A percentile compares a stretch with the other conserved stretches of the same genome.
phyloP scores from a whole-genome alignment of 108 stramenopile species.

The Cyclotella atomus region DNA sequence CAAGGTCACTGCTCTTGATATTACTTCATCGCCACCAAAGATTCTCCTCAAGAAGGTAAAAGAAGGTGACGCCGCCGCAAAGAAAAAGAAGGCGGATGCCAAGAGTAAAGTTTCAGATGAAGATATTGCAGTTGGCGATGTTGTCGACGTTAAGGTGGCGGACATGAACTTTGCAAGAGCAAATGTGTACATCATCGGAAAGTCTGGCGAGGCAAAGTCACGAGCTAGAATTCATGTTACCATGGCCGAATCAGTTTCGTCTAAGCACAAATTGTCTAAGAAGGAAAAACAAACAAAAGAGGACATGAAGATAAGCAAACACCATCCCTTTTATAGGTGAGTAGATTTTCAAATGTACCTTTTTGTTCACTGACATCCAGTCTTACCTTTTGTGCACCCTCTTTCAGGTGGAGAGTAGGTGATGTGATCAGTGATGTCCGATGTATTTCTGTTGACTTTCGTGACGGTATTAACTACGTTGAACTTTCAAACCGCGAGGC shows the following conservation, averaged over 20 bases:
- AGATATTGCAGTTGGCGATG: constrained; percentile 62
- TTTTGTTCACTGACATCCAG: not conserved
- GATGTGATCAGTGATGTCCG: constrained; percentile 52
- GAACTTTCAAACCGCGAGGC: constrained; percentile 55
- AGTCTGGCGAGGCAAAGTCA: constrained; percentile 29
- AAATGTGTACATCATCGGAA: constrained; percentile 54
- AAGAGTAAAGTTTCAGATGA: constrained; percentile 16
- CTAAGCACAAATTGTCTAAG: constrained; percentile 40
- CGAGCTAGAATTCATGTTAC: constrained; percentile 70
- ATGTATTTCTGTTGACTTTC: constrained; percentile 56
- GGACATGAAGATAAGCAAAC: constrained; percentile 53
- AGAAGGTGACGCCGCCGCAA: constrained; percentile 31
- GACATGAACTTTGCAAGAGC: constrained; percentile 60
- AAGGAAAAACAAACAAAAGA: constrained; percentile 44
- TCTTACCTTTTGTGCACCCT: not conserved
- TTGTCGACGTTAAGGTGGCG: constrained; percentile 30
- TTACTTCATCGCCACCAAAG: constrained; percentile 59
- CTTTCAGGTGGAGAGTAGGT: constrained; percentile 52
- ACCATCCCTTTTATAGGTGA: constrained; percentile 76
- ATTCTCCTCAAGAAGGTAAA: constrained; percentile 61
- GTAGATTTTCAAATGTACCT: not conserved
- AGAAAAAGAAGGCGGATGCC: constrained; percentile 25
- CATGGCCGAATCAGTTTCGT: constrained; percentile 54
- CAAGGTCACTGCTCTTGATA: constrained; percentile 76
- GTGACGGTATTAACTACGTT: constrained; percentile 55